Evolutionary conservation across 805 yeast species (phyloP), one percentile per base, ranked within the genome.

Genomic region (Zygoascus bituminiphila): DNA sequence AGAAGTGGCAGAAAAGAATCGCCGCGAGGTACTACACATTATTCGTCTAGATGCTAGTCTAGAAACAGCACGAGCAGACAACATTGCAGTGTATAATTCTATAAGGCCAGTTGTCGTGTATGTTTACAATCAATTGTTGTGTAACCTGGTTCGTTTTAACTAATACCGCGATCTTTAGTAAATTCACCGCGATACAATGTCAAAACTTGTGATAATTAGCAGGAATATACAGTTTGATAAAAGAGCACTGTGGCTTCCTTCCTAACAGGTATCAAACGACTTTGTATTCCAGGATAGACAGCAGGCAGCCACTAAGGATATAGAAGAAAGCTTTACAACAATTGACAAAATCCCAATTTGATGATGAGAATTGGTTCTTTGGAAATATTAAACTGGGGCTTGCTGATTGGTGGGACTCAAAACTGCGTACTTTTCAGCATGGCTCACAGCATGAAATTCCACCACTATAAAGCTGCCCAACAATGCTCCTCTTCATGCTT

Each of bases 1-100:
- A 29, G 62, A 38, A 45, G 73, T 54, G 40, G 63, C 51, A 38
- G 73, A 55, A 59, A 77, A 70, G 23, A 45, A 44, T 41, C 61
- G 25, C 15, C 22, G 14, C 17, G 20, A 14, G 24, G 17, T 9
- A 9, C 25, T 21, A 22, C 26, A 19, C n/a, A n/a, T 19, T 14
- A 22, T 20, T 7, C 20, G 17, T 5, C 42, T 22, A 14, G 17
- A 17, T 17, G 24, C 22, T 10, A 17, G n/a, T n/a, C 26, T 39
- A 21, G 42, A 20, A 21, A 25, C 25, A 19, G 22, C 20, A 17
- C 42, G 42, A 39, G 24, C 22, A 22, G 42, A 39, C n/a, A 39
- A 39, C 42, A 39, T 39, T 24, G 25, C 4, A 15, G 8, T 20
- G 9, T 15, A 12, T 20, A 19, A n/a, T 19, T 39, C 20, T 20